phyloP scores from a whole-genome alignment of 2,329 filamentous ascomycete genomes.

The Eutypa lata region DNA sequence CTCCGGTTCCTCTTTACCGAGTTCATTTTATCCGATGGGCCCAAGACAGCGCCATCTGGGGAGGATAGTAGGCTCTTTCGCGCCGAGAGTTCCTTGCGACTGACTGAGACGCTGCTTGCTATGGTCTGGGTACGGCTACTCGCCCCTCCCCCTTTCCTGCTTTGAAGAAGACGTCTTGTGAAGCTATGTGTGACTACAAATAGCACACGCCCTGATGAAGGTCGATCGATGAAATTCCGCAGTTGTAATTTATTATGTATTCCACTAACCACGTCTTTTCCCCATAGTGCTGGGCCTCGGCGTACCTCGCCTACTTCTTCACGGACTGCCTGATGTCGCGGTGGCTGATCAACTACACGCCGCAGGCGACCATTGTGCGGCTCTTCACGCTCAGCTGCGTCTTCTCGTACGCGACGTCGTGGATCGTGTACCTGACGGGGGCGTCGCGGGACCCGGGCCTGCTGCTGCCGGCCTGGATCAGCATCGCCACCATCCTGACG shows the following conservation, averaged over 20 bases:
- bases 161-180: not conserved
- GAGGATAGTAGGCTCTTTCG: slow-evolving; percentile 33
- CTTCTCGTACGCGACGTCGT: slow-evolving; percentile 72
- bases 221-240: no score
- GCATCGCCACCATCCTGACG: slow-evolving; percentile 71
- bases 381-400: slow-evolving; percentile 72
- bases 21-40: slow-evolving; percentile 36
- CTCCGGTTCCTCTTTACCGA: slow-evolving; percentile 66
- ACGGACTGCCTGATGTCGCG: slow-evolving; percentile 82
- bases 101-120: slow-evolving; percentile 69
- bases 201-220: no score
- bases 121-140: slow-evolving; percentile 67
- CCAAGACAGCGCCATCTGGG: slow-evolving; percentile 13
- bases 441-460: slow-evolving; percentile 68
- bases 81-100: slow-evolving; percentile 47
- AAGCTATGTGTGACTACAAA: not conserved
- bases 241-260: no score
- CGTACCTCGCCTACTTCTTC: slow-evolving; percentile 79
- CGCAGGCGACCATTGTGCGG: slow-evolving; percentile 75
- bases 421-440: slow-evolving; percentile 67
- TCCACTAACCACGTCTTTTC: slow-evolving; percentile 1
- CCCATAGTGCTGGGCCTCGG: slow-evolving; percentile 69
- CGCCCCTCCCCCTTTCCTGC: not conserved
- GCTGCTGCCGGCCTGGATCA: slow-evolving; percentile 74
- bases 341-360: slow-evolving; percentile 83